Conservation (phyloP, 1,284 basidiomycete species). For the Chondrostereum purpureum region DNA sequence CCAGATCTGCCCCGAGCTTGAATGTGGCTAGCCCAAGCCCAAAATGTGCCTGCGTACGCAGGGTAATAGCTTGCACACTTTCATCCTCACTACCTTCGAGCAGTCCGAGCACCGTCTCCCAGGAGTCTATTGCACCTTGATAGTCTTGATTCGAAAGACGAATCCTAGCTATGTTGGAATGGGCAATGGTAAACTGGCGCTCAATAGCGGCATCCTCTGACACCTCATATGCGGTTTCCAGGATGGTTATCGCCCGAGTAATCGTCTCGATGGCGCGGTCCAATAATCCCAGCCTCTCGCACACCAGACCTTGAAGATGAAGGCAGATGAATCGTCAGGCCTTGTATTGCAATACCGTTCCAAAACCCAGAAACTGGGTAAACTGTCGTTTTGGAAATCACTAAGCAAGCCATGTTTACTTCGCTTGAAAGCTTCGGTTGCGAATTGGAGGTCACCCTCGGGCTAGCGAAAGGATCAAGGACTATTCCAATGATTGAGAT, state of each 20-base stretch:
- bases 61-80: slow-evolving; percentile 24
- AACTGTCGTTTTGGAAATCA: slow-evolving; percentile 34
- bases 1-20: slow-evolving; percentile 54
- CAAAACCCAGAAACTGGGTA: slow-evolving; percentile 74
- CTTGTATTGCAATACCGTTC: slow-evolving; percentile 68
- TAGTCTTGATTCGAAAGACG: slow-evolving; percentile 57
- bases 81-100: slow-evolving; percentile 44
- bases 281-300: slow-evolving; percentile 75
- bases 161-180: slow-evolving; percentile 78
- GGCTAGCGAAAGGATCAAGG: slow-evolving; percentile 40
- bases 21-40: slow-evolving; percentile 69
- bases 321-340: slow-evolving; percentile 72
- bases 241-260: slow-evolving; percentile 59
- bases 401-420: slow-evolving; percentile 25
- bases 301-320: slow-evolving; percentile 83
- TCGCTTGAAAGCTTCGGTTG: slow-evolving; percentile 54
- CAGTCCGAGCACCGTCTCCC: slow-evolving; percentile 71
- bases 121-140: slow-evolving; percentile 59
- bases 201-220: slow-evolving; percentile 77
- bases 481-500: slow-evolving; percentile 4
- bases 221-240: slow-evolving; percentile 87
- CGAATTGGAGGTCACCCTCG: slow-evolving; percentile 80
- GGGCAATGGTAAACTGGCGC: slow-evolving; percentile 75
- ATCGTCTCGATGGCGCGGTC: slow-evolving; percentile 57
- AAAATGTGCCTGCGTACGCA: slow-evolving; percentile 64